Conservation (phyloP, 495 filamentous ascomycete genomes). For the Symbiotaphrina buchneri region DNA sequence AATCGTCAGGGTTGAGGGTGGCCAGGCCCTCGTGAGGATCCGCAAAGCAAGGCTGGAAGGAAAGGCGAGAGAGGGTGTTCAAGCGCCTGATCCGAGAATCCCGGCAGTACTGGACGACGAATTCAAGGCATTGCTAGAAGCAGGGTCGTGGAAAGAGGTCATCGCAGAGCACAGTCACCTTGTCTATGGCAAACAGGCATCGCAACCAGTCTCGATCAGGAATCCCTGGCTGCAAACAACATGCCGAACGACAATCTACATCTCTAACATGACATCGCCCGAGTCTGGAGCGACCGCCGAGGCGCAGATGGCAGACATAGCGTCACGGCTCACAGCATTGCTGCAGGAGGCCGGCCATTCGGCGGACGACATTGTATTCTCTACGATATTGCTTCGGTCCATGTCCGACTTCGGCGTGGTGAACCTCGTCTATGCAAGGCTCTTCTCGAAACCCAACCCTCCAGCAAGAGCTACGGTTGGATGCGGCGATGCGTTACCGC, state of each 20-base stretch:
- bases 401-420: slow-evolving; percentile 58
- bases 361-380: slow-evolving; percentile 40
- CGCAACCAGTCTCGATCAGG: background rate
- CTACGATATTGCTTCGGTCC: slow-evolving; percentile 51
- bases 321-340: slow-evolving; percentile 13
- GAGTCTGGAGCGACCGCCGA: background rate
- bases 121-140: slow-evolving; percentile 14
- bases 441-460: slow-evolving; percentile 56
- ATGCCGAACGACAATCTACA: background rate
- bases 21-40: slow-evolving; percentile 41
- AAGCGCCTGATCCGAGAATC: too few species aligned
- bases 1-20: slow-evolving; percentile 41
- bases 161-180: background rate
- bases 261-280: slow-evolving; percentile 4
- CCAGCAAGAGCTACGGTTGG: slow-evolving; percentile 70
- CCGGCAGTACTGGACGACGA: slow-evolving; percentile 21
- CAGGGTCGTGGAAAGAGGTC: background rate
- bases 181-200: background rate
- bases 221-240: too few species aligned
- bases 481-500: slow-evolving; percentile 38
- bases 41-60: slow-evolving; percentile 28
- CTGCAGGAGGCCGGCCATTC: slow-evolving; percentile 9
- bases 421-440: slow-evolving; percentile 48
- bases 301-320: slow-evolving; percentile 22
- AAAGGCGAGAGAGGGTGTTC: slow-evolving; percentile 18